Percentiles rank a stretch among this genome's conserved stretches.
Evolutionary conservation across 2,329 filamentous ascomycete species (phyloP).

Genomic region (Pestalotiopsis fici): DNA sequence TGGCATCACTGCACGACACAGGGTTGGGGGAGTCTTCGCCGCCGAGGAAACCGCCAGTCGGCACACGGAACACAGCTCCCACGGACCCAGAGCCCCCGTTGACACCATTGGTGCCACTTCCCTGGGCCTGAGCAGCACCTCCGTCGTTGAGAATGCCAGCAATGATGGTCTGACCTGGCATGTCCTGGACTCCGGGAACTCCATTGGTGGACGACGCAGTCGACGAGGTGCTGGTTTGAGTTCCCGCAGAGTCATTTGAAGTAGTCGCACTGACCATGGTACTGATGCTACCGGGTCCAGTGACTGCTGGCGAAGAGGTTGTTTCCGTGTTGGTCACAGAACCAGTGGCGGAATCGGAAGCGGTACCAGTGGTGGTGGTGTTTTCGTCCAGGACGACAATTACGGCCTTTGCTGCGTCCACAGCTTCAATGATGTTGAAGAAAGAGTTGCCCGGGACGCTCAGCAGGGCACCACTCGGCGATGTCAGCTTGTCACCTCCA

Average conservation of each 20-base stretch:
- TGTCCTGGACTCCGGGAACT: background rate
- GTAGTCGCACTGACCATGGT: background rate
- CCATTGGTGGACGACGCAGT: background rate
- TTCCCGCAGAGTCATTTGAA: background rate
- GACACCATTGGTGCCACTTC: constrained; percentile 7
- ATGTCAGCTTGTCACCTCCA: background rate
- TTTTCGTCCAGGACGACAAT: background rate
- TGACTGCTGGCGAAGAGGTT: background rate
- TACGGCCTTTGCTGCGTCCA: constrained; percentile 2
- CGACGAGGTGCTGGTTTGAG: background rate
- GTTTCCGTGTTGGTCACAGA: background rate
- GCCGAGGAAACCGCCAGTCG: constrained; percentile 20
- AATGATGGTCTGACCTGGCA: background rate
- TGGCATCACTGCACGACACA: constrained; percentile 21
- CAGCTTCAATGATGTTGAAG: constrained; percentile 13
- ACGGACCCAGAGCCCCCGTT: constrained; percentile 1
- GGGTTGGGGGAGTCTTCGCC: constrained; percentile 19
- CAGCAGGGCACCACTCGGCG: background rate
- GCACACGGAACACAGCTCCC: background rate
- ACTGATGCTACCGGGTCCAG: background rate
- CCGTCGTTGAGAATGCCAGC: background rate
- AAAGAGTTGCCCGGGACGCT: background rate
- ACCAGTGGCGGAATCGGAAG: background rate
- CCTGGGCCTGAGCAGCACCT: background rate
- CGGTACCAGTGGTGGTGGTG: background rate